Percentiles rank a stretch among this genome's conserved stretches.
Conservation (phyloP, 495 filamentous ascomycete genomes). For the Aspergillus hancockii region DNA sequence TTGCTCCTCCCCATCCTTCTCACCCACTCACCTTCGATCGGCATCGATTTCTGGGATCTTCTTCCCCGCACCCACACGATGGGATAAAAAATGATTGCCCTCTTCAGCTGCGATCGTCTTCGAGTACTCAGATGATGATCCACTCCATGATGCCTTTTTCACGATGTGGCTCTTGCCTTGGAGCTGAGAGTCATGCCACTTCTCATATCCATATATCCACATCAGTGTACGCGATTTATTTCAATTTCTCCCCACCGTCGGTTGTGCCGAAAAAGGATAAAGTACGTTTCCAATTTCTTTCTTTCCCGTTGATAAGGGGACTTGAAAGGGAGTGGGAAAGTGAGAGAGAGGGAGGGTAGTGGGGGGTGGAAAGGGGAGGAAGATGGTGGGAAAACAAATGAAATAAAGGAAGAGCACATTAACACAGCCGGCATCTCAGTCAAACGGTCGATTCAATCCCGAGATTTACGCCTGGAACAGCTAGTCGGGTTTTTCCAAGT, state of each 20-base stretch:
- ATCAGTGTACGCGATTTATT: background rate
- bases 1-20: conserved; percentile 22
- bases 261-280: background rate
- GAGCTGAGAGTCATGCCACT: background rate
- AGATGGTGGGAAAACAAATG: background rate
- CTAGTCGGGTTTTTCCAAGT: background rate
- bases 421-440: background rate
- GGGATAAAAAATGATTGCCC: conserved; percentile 3
- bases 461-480: conserved; percentile 1
- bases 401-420: background rate
- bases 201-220: conserved; percentile 5
- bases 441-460: background rate
- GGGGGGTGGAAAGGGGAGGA: background rate
- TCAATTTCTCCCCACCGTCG: background rate
- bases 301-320: background rate
- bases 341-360: background rate
- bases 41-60: conserved; percentile 24
- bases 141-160: conserved; percentile 5
- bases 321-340: background rate
- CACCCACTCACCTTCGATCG: conserved; percentile 23
- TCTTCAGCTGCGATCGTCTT: conserved; percentile 6
- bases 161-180: background rate
- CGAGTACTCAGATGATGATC: conserved; percentile 3
- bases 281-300: background rate
- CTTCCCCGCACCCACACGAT: conserved; percentile 26